These are phyloP conservation scores for Panicum virgatum DNA, from an alignment of 202 grass and related monocot species.

Conservation along the genomic window DNA sequence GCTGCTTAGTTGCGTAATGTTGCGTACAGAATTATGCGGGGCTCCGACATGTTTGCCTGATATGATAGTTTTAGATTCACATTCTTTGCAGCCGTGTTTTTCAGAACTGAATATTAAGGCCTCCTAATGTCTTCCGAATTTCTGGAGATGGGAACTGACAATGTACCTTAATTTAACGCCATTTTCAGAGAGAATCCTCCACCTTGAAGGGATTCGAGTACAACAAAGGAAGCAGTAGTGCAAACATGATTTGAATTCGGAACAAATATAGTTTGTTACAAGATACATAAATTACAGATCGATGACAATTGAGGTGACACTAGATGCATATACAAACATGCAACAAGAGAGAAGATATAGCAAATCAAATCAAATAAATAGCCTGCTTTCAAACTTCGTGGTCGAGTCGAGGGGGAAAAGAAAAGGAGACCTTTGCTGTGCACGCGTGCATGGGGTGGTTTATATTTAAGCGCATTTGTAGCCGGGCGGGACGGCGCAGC, in stretches of 20 bases:
- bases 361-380: conserved; percentile 32
- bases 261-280: conserved; percentile 23
- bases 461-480: conserved; percentile 68
- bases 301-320: neutral
- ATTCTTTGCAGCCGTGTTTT: neutral
- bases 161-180: neutral
- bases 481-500: conserved; percentile 62
- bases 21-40: neutral
- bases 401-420: neutral
- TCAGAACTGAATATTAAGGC: neutral
- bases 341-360: conserved; percentile 33
- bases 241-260: conserved; percentile 4
- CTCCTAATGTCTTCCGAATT: neutral
- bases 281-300: conserved; percentile 20
- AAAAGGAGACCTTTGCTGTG: neutral
- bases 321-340: conserved; percentile 42
- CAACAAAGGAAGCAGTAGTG: neutral
- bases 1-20: neutral
- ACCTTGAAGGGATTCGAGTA: neutral
- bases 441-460: neutral
- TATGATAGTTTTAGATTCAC: neutral
- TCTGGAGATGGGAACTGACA: neutral
- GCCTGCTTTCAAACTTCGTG: conserved; percentile 1
- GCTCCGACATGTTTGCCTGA: neutral
- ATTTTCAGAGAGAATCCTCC: neutral